Evolutionary conservation across 1,284 basidiomycete species (phyloP).

Genomic region (Gymnopus androsaceus): DNA sequence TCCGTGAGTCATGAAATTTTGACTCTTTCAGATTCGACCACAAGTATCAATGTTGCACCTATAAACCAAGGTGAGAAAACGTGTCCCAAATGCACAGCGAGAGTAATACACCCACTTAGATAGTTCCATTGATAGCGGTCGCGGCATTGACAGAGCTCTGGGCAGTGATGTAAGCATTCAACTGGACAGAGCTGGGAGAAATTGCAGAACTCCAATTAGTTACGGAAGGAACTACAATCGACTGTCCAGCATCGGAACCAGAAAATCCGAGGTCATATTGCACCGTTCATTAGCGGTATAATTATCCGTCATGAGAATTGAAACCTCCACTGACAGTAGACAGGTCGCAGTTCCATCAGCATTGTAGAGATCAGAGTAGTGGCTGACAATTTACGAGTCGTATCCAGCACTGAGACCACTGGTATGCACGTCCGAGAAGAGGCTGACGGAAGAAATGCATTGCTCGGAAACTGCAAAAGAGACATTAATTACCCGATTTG

Average conservation of each 20-base stretch:
- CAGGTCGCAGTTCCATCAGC: conserved; percentile 15
- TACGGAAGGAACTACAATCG: conserved; percentile 14
- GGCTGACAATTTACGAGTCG: conserved; percentile 15
- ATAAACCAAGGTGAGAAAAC: too few species aligned
- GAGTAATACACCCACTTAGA: too few species aligned
- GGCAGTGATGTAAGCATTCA: conserved; percentile 15
- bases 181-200: conserved; percentile 16
- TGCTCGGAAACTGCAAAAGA: conserved; percentile 11
- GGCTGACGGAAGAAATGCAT: conserved; percentile 7
- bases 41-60: too few species aligned
- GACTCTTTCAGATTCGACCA: too few species aligned
- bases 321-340: conserved; percentile 10
- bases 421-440: conserved; percentile 4
- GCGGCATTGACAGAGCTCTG: too few species aligned
- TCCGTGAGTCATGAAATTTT: too few species aligned
- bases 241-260: conserved; percentile 16
- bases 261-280: conserved; percentile 14
- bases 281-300: neutral
- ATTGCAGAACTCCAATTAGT: conserved; percentile 18
- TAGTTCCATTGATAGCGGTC: conserved; percentile 1
- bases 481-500: neutral
- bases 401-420: conserved; percentile 10
- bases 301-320: neutral
- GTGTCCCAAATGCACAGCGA: too few species aligned
- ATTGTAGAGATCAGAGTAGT: conserved; percentile 10